Base-by-base conservation (phyloP, 192 early-diverging fungal genomes). In the Coemansia pectinata region DNA sequence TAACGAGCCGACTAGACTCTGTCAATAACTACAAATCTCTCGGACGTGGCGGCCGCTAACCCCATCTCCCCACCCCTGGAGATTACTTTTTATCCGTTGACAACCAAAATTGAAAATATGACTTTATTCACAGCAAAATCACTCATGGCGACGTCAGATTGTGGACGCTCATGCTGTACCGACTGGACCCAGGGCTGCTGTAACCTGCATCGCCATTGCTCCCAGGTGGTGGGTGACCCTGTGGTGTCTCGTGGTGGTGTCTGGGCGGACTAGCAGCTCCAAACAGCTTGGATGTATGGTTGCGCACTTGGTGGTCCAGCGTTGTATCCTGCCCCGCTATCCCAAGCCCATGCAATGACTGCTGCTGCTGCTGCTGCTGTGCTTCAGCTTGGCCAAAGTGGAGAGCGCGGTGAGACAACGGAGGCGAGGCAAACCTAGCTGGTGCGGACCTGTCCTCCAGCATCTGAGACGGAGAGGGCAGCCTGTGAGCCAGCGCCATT, bases 121-220 rank as follows among this genome's bases (percentile, higher is more conserved):
- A 36, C 17, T 50, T 33, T 65, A 57, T 57, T 17, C 61, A n/a
- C 34, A 62, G 21, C 29, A 41, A 41, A 41, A 41, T 14, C 19
- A 3, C 12, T 19, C 66, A 82, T 5, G 81, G 81, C 21, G 76
- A 67, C 31, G 72, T 83, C 58, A 83, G 57, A 29, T 83, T 83
- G 42, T 65, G 69, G 1, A 83, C 76, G 27, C 81, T 83, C 81
- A 83, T 83, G 62, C 81, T 83, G 60, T 78, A 74, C 23, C 74
- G 52, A 15, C 73, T 65, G 38, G 72, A 73, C 40, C 59, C 60
- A 5, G 73, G 70, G 27, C 65, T 62, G 48, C 40, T 14, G 36
- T 77, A 63, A 21, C 66, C 62, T 0, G 52, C 74, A 6, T 67
- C 67, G n/a, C 48, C 66, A 21, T 17, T 21, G 42, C 42, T 39